These are phyloP conservation scores for Fomitopsis serialis DNA, from an alignment of 768 basidiomycete species.

Conservation along the genomic window DNA sequence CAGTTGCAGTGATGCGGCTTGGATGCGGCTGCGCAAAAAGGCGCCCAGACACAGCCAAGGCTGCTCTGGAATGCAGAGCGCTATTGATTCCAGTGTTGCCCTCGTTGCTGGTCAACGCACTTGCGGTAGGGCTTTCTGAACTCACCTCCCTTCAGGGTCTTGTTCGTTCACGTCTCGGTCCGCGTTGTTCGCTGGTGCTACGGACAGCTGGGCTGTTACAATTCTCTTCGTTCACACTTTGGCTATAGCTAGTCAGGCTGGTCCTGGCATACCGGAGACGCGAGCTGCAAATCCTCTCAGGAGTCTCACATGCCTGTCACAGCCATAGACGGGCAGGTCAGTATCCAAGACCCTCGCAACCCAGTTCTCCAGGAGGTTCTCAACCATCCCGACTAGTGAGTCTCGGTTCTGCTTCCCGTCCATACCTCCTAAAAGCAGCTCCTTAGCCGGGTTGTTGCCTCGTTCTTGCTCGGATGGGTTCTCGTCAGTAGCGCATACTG, in stretches of 20 bases:
- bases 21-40: slow-evolving; percentile 4
- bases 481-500: slow-evolving; percentile 29
- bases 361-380: slow-evolving; percentile 20
- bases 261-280: neutral
- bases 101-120: neutral
- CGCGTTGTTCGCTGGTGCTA: neutral
- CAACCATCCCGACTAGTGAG: slow-evolving; percentile 31
- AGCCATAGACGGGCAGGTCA: neutral
- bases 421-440: neutral
- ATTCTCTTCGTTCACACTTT: neutral
- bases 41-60: neutral
- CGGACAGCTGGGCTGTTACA: slow-evolving; percentile 16
- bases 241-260: slow-evolving; percentile 1
- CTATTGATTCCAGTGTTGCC: neutral
- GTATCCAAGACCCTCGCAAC: slow-evolving; percentile 7
- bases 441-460: slow-evolving; percentile 30
- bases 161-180: neutral
- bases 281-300: neutral
- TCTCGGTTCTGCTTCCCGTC: neutral
- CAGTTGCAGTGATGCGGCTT: too few relatives aligned
- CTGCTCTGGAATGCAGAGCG: neutral
- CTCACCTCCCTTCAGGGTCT: neutral
- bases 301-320: slow-evolving; percentile 1
- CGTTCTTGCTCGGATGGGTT: slow-evolving; percentile 38
- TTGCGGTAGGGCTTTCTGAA: neutral